Evolutionary conservation across 2,329 filamentous ascomycete species (phyloP).

Genomic region (Colletotrichum euphorbiae): DNA sequence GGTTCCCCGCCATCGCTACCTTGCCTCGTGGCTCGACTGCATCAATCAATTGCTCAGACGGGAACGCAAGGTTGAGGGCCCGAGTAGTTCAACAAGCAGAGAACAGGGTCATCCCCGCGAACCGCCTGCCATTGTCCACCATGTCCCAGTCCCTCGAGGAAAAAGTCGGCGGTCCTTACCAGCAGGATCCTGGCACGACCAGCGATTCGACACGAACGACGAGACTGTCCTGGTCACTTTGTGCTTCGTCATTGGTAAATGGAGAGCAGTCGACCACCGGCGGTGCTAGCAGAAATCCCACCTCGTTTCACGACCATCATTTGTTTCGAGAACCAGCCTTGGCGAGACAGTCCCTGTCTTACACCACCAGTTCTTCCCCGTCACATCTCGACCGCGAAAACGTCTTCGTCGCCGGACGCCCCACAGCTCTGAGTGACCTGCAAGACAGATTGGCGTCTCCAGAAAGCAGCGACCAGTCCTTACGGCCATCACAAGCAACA

Average conservation of each 20-base stretch:
- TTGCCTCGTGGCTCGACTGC: conserved; percentile 4
- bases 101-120: conserved; percentile 16
- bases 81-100: conserved; percentile 31
- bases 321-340: not conserved
- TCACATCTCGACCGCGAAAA: conserved; percentile 1
- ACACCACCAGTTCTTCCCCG: not conserved
- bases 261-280: not conserved
- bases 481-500: too few species aligned
- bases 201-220: conserved; percentile 5
- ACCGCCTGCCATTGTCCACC: not conserved
- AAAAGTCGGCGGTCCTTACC: conserved; percentile 43
- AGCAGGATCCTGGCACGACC: not conserved
- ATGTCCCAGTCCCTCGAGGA: conserved; percentile 45
- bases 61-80: conserved; percentile 32
- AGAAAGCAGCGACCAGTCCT: too few species aligned
- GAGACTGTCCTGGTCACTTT: not conserved
- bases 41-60: conserved; percentile 28
- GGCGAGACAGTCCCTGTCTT: not conserved
- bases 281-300: not conserved
- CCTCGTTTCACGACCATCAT: not conserved
- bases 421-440: too few species aligned
- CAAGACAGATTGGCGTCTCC: too few species aligned
- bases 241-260: not conserved
- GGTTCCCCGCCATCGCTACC: not conserved
- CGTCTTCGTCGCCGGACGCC: not conserved